Percentiles rank a stretch among this genome's conserved stretches.
Evolutionary conservation across 768 basidiomycete species (phyloP).

Genomic region (Auriscalpium microsporum): DNA sequence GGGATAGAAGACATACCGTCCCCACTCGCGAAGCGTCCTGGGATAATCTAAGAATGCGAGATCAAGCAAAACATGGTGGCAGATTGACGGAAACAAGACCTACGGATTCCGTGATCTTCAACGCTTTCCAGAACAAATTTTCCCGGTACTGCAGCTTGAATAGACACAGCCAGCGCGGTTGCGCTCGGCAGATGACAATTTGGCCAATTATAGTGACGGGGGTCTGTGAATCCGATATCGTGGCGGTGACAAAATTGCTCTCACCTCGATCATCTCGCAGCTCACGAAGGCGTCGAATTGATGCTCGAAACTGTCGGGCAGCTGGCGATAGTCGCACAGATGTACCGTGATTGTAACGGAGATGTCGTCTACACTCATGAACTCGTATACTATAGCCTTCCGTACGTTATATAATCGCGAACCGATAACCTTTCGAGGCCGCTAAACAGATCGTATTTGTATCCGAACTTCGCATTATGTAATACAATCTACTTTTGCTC

Average conservation of each 20-base stretch:
- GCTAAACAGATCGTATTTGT: too few species aligned
- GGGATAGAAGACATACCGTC: too few species aligned
- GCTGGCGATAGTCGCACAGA: constrained; percentile 30
- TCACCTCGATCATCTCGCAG: constrained; percentile 35
- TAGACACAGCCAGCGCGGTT: constrained; percentile 12
- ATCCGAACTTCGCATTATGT: too few species aligned
- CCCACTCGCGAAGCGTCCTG: too few species aligned
- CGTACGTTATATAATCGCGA: too few species aligned
- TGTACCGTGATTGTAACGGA: too few species aligned
- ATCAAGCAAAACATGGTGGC: neutral
- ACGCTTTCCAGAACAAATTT: constrained; percentile 16
- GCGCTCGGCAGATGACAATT: constrained; percentile 17
- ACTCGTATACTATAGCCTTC: too few species aligned
- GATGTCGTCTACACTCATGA: too few species aligned
- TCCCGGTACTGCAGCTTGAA: constrained; percentile 15
- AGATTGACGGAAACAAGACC: constrained; percentile 15
- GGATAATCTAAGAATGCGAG: too few species aligned
- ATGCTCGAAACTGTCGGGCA: constrained; percentile 26
- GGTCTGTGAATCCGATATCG: too few species aligned
- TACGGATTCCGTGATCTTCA: constrained; percentile 17
- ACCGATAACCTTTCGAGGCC: too few species aligned
- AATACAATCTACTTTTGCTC: too few species aligned
- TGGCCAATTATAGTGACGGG: constrained; percentile 24
- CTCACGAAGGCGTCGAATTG: constrained; percentile 32
- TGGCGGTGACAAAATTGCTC: neutral